Evolutionary conservation across 2,329 filamentous ascomycete genomes (phyloP).

Genomic region (Cadophora gregata): DNA sequence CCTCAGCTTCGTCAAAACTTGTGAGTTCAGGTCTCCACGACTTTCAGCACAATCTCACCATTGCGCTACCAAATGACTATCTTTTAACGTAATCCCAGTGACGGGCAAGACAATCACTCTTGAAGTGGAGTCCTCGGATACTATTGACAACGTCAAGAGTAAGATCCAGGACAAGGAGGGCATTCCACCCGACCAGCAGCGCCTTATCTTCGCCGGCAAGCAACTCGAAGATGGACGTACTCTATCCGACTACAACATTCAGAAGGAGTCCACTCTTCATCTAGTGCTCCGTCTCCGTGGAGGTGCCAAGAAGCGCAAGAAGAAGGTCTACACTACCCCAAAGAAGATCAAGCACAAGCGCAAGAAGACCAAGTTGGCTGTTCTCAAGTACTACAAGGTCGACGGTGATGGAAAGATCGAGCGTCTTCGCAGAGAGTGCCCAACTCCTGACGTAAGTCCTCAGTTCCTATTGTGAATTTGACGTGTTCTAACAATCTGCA

Average conservation of each 20-base stretch:
- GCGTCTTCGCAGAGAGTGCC: conserved; percentile 98
- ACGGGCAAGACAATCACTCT: conserved; percentile 99
- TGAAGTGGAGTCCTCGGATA: conserved; percentile 99
- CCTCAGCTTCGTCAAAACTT: neutral
- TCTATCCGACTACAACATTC: conserved; percentile 99
- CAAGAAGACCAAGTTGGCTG: conserved; percentile 99
- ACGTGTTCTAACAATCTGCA: conserved; percentile 52
- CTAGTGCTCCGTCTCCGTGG: conserved; percentile 97
- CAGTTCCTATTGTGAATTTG: neutral
- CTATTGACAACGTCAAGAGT: conserved; percentile 99
- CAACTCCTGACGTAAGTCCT: conserved; percentile 78
- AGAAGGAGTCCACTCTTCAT: conserved; percentile 99
- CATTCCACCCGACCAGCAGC: conserved; percentile 98
- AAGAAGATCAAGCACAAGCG: conserved; percentile 99
- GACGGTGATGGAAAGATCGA: conserved; percentile 99
- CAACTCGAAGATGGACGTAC: conserved; percentile 99
- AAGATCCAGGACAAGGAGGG: conserved; percentile 99
- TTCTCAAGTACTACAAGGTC: conserved; percentile 99
- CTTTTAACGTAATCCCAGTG: conserved; percentile 29
- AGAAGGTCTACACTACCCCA: conserved; percentile 99
- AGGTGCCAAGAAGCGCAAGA: conserved; percentile 99
- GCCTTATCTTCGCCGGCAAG: conserved; percentile 99
- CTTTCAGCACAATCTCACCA: neutral
- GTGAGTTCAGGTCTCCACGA: neutral
- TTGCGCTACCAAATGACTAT: neutral